Conservation (phyloP, 2,329 filamentous ascomycete species). For the Byssoonygena ceratinophila region DNA sequence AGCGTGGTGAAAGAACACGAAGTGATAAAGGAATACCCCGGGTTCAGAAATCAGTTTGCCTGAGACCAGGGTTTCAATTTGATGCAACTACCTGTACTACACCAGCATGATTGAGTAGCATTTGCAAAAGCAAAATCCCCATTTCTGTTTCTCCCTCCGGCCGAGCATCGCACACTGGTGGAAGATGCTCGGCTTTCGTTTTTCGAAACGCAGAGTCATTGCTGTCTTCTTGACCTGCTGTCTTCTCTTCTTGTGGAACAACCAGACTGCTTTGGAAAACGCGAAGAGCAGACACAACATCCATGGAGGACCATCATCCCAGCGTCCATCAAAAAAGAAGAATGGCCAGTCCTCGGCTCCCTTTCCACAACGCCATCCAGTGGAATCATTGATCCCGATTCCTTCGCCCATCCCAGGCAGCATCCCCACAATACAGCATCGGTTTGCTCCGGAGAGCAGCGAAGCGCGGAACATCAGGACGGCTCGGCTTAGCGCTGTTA, state of each 20-base stretch:
- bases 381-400: constrained; percentile 20
- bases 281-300: background rate
- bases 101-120: background rate
- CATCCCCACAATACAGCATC: constrained; percentile 24
- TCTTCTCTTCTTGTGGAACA: background rate
- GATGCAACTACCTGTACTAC: background rate
- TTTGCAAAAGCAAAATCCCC: background rate
- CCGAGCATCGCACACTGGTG: background rate
- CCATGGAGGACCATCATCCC: too few species aligned
- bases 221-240: background rate
- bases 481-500: constrained; percentile 39
- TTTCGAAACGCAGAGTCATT: background rate
- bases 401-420: constrained; percentile 19
- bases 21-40: background rate
- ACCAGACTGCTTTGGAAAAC: background rate
- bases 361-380: constrained; percentile 15
- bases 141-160: background rate
- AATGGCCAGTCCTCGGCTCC: constrained; percentile 25
- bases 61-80: background rate
- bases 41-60: background rate
- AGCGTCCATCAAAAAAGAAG: background rate
- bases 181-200: background rate
- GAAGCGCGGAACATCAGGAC: constrained; percentile 25
- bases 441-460: constrained; percentile 24
- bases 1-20: background rate